Evolutionary conservation across 2,329 filamentous ascomycete species (phyloP), one percentile per base, ranked within the genome.

Genomic region (Dryadomyces sulphureus): DNA sequence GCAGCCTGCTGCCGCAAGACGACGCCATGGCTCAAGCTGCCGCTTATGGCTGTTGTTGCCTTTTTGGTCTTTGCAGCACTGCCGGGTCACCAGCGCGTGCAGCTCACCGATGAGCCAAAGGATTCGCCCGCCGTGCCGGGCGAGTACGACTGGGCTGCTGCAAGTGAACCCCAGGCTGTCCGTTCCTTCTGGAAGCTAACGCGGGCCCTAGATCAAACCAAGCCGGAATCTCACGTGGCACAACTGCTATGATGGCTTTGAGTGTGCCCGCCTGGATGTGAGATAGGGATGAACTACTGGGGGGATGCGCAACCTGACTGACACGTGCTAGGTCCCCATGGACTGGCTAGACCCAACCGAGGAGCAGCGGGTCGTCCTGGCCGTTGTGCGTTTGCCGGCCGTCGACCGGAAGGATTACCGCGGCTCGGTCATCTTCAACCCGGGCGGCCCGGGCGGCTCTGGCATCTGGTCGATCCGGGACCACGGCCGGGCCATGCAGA

Each of bases 371-470:
- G 62, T 64, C 7, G 47, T 61, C 6, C 45, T 66, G 1, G 62
- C 62, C 19, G 50, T 66, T n/a, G 59, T 61, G n/a, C 59, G 62
- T 9, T 58, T 64, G 5, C 57, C 55, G n/a, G 63, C 63, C 5
- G 56, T 53, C 0, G 52, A 57, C 12, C 40, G 30, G 4, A 22
- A 47, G 4, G 47, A 55, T 45, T 57, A 59, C 46, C 54, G 54
- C 19, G 63, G 63, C 0, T 59, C 63, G 0, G 55, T 65, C 3
- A 60, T 65, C 50, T 62, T 66, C 51, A 66, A 66, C 48, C 64
- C 63, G 0, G 63, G 64, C 9, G 68, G 71, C 0, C 70, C 70
- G 8, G 70, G 70, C 7, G 71, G 69, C 1, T 71, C 67, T 2
- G 70, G 59, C 1, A 52, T 64, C 5, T 64, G 58, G 52, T 56